Evolutionary conservation across 768 basidiomycete genomes (phyloP).

Genomic region (Rhodosporidiobolus odoratus): DNA sequence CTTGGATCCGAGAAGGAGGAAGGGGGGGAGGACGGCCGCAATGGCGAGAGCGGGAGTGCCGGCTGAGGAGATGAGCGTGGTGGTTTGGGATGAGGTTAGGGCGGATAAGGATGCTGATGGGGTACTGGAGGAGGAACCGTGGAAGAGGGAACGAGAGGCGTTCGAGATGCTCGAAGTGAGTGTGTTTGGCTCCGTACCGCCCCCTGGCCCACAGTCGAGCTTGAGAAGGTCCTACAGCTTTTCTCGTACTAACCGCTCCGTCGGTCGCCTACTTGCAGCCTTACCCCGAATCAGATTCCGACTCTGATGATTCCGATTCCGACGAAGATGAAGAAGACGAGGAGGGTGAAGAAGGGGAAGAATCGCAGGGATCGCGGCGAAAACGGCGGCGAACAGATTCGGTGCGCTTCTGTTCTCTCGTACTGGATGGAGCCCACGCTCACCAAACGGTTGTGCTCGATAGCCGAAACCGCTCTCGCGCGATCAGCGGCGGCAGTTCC

Average conservation of each 20-base stretch:
- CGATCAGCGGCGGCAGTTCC: conserved; percentile 64
- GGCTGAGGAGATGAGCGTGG: conserved; percentile 56
- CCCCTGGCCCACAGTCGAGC: too few relatives aligned
- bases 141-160: conserved; percentile 67
- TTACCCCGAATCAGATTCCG: conserved; percentile 65
- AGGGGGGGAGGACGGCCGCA: conserved; percentile 51
- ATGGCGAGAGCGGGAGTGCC: conserved; percentile 29
- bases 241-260: background rate
- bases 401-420: conserved; percentile 10
- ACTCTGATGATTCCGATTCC: conserved; percentile 57
- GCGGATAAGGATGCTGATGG: conserved; percentile 73
- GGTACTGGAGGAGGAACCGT: conserved; percentile 44
- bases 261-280: conserved; percentile 53
- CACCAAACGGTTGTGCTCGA: background rate
- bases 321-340: conserved; percentile 47
- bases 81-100: conserved; percentile 61
- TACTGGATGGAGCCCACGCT: background rate
- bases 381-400: conserved; percentile 60
- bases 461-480: conserved; percentile 60
- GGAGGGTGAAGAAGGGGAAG: conserved; percentile 52
- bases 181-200: conserved; percentile 37
- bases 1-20: conserved; percentile 19
- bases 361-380: conserved; percentile 44
- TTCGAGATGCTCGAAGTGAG: conserved; percentile 77
- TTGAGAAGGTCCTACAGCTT: background rate